Percentiles rank a stretch among this genome's conserved stretches.
phyloP scores from a whole-genome alignment of 345 rosid species.

The Lenwebbia sp. region DNA sequence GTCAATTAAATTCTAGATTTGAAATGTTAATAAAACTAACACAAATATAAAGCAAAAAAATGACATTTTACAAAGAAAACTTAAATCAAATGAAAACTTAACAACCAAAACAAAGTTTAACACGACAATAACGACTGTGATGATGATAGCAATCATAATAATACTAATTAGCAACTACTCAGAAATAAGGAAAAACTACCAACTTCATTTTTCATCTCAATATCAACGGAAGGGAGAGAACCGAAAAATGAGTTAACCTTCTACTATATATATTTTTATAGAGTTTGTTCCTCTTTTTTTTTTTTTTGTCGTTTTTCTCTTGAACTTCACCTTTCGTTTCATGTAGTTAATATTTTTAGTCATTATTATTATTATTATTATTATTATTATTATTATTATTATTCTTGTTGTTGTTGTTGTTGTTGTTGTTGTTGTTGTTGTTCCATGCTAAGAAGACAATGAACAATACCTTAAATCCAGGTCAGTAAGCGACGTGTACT shows the following conservation, averaged over 20 bases:
- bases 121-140: neutral
- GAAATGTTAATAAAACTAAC: neutral
- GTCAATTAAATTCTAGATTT: neutral
- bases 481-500: no score
- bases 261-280: neutral
- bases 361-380: no score
- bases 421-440: fast-evolving
- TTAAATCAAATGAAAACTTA: neutral
- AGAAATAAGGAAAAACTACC: neutral
- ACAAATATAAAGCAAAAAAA: neutral
- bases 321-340: neutral
- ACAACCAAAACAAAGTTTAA: neutral
- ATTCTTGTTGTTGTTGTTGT: fast-evolving
- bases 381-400: no score
- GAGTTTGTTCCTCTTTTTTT: neutral
- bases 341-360: neutral
- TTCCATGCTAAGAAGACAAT: no score
- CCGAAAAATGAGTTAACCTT: neutral
- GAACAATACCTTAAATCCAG: no score
- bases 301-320: neutral
- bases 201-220: neutral
- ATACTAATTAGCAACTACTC: neutral
- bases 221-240: neutral
- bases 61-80: neutral
- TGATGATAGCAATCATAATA: neutral